Evolutionary conservation across 2,329 filamentous ascomycete species (phyloP).

Genomic region (Verticillium nubilum): DNA sequence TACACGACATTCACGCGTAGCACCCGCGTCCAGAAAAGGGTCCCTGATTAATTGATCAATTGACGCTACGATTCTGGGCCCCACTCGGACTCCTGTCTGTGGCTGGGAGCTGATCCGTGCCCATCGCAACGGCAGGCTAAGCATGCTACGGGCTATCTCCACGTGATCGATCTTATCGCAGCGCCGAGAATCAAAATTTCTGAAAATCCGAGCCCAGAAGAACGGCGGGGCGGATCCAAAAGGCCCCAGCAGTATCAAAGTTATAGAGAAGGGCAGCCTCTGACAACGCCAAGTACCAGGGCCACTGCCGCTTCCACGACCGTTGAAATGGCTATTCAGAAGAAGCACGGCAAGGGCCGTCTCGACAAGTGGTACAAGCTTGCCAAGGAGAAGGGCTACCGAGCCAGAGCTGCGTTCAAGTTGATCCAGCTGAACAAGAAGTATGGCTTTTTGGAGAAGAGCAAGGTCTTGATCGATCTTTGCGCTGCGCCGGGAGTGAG

Average conservation of each 20-base stretch:
- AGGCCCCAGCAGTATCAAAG: background rate
- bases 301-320: background rate
- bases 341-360: constrained; percentile 98
- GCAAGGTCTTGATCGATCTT: constrained; percentile 92
- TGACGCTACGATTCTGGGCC: background rate
- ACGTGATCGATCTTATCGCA: constrained; percentile 5
- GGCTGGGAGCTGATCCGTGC: background rate
- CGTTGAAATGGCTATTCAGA: constrained; percentile 80
- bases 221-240: background rate
- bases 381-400: constrained; percentile 96
- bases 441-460: constrained; percentile 96
- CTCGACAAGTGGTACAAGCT: constrained; percentile 99
- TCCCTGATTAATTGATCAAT: background rate
- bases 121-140: background rate
- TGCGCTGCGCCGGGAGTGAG: constrained; percentile 89
- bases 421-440: constrained; percentile 98
- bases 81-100: background rate
- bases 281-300: background rate
- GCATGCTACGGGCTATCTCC: too few species aligned
- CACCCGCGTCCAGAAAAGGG: too few species aligned
- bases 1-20: background rate
- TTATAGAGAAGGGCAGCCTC: background rate
- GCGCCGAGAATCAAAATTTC: constrained; percentile 6
- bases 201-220: constrained; percentile 1
- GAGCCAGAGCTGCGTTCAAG: constrained; percentile 95